Percentiles rank a stretch among this genome's conserved stretches.
phyloP scores from a whole-genome alignment of 176 grass and related monocot species.

The Eleusine coracana region DNA sequence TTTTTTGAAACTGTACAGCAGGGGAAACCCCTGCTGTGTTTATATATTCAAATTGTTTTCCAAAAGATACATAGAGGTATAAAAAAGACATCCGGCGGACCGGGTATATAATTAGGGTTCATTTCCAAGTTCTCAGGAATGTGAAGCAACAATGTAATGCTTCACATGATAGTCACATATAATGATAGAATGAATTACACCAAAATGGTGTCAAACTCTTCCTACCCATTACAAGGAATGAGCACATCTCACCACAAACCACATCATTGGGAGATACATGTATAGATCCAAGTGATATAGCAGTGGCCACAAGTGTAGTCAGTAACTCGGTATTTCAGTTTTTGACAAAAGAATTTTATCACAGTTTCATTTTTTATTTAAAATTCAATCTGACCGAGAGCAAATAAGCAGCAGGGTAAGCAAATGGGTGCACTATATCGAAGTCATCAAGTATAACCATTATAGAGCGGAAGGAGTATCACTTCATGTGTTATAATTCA shows the following conservation, averaged over 20 bases:
- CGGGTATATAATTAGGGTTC: neutral
- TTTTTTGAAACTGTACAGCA: too few relatives aligned
- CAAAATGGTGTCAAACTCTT: constrained; percentile 19
- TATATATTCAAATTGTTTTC: neutral
- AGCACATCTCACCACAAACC: neutral
- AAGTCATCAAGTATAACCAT: constrained; percentile 9
- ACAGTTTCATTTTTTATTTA: neutral
- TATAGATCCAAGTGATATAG: constrained; percentile 1
- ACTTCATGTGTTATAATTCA: constrained; percentile 13
- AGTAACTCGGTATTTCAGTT: neutral
- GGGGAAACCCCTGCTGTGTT: too few relatives aligned
- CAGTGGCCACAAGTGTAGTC: neutral
- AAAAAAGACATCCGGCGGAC: neutral
- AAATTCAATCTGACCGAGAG: constrained; percentile 2
- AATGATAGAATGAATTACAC: constrained; percentile 12
- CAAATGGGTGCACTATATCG: neutral
- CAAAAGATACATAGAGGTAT: constrained; percentile 7
- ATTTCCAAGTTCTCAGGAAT: constrained; percentile 20
- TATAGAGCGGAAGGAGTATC: constrained; percentile 13
- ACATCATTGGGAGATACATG: constrained; percentile 15
- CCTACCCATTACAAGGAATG: constrained; percentile 18
- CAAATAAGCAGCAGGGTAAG: neutral
- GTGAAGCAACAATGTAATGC: neutral
- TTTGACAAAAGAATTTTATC: neutral
- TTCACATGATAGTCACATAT: neutral